Base-by-base conservation (phyloP, 345 rosid genomes). In the Populus alba region DNA sequence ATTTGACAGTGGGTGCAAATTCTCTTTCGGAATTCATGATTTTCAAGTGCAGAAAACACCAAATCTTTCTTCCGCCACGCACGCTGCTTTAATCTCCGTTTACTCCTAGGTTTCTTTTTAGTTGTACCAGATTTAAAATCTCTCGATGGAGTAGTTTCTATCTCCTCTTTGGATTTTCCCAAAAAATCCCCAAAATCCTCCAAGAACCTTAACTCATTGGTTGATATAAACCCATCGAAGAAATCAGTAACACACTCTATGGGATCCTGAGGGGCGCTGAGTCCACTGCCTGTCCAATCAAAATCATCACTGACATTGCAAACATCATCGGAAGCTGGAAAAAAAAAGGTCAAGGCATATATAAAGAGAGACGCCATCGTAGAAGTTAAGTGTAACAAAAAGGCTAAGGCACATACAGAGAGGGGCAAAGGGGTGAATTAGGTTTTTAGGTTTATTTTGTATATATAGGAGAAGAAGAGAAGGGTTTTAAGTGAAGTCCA, bases 261-360 rank as follows among this genome's bases (percentile, higher is more conserved):
- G 15, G 76, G 76, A 23, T 73, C 76, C 25, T 59, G 15, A 7
- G 76, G 76, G 3, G 41, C 66, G 16, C 76, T 61, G 0, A 73
- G 68, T 8, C 8, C 62, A 5, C 68, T 61, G 7, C 29, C 37
- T 9, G 1, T 35, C 22, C 37, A 15, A 8, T 57, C 67, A 2
- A 41, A 17, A n/a, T 13, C 16, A 11, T 25, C 73, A 27, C 73
- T 45, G 6, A 45, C 45, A 6, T 41, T 33, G 25, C 23, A 43
- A 2, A 29, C 29, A 1, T 69, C 49, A 12, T 69, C 47, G 12
- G 8, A 43, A 43, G 47, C 12, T 43, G 47, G 11, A 10, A 43
- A 2, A 43, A 43, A 43, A 43, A 43, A 3, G 15, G 47, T 43
- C 0, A 43, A 10, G 47, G 47, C 47, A 43, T 43, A 43, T 43